phyloP scores from a whole-genome alignment of 2,329 filamentous ascomycete genomes.

The Colletotrichum sp. region DNA sequence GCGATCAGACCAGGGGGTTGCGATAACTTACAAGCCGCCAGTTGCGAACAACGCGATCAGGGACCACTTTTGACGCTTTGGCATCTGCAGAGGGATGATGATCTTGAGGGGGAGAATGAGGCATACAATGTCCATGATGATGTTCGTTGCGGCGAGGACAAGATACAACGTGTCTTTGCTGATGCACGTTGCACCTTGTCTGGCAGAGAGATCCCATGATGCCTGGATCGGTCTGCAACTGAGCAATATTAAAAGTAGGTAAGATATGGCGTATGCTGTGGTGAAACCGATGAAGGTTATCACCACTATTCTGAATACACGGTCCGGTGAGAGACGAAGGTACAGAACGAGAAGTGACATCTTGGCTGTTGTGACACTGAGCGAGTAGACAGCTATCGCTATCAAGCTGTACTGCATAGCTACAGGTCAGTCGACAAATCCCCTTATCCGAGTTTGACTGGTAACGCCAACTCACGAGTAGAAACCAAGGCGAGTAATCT shows the following conservation, averaged over 20 bases:
- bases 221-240: slow-evolving; percentile 9
- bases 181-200: neutral
- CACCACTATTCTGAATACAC: slow-evolving; percentile 34
- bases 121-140: slow-evolving; percentile 18
- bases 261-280: slow-evolving; percentile 31
- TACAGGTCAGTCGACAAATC: neutral
- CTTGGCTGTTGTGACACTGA: slow-evolving; percentile 20
- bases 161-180: slow-evolving; percentile 9
- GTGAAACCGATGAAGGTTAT: slow-evolving; percentile 32
- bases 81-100: slow-evolving; percentile 19
- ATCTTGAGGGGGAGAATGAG: slow-evolving; percentile 15
- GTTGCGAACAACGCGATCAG: slow-evolving; percentile 17
- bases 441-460: no score
- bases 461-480: neutral
- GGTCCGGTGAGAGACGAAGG: slow-evolving; percentile 28
- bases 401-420: neutral
- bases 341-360: slow-evolving; percentile 20
- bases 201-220: slow-evolving; percentile 2
- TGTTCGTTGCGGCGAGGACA: slow-evolving; percentile 13
- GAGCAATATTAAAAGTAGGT: slow-evolving; percentile 23
- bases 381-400: neutral
- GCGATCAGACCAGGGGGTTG: rapidly evolving
- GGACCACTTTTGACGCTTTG: slow-evolving; percentile 6
- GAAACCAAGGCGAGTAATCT: neutral
- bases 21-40: slow-evolving; percentile 7